Evolutionary conservation across 2,329 filamentous ascomycete species (phyloP), one percentile per base, ranked within the genome.

Genomic region (Beauveria varroae): DNA sequence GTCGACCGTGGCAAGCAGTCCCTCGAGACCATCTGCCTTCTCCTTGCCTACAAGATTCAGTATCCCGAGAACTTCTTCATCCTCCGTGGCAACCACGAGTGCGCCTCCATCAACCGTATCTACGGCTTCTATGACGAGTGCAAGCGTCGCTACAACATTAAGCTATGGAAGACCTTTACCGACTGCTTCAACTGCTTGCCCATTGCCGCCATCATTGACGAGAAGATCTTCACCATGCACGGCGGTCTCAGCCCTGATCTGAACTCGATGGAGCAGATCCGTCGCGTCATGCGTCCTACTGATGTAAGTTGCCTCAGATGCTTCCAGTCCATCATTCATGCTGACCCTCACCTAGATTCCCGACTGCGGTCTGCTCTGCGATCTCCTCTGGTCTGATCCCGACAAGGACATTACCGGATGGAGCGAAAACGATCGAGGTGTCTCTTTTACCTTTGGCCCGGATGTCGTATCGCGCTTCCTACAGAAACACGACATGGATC

Each of bases 211-310:
- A 99, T 99, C 78, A 97, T 99, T 70, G 93, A 96, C 73, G 95
- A 97, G 83, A 99, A 98, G 88, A 99, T 99, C 74, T 98, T 99
- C 82, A 97, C 93, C 73, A 97, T 99, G 93, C 95, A 99, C 79
- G 95, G 95, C 73, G 95, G 95, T 72, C 80, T 99, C 71, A 97
- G 92, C 76, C 95, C 95, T 50, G 95, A 97, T 74, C 83, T 99
- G 67, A 97, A 98, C 84, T 97, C 93, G 40, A 99, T 99, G 95
- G 95, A 99, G 81, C 93, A 99, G 82, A 99, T 99, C 70, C 91
- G 95, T 74, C 90, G 93, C 69, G 93, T 99, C 68, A 98, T 98
- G 93, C 89, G 95, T 71, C 95, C 95, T 64, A 99, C 95, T 70
- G 95, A 99, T 83, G 93, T 98, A 86, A 81, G 93, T 86, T 64